A percentile compares a stretch with the other conserved stretches of the same genome.
phyloP scores from a whole-genome alignment of 2,329 filamentous ascomycete genomes.

The Neonectria magnoliae region DNA sequence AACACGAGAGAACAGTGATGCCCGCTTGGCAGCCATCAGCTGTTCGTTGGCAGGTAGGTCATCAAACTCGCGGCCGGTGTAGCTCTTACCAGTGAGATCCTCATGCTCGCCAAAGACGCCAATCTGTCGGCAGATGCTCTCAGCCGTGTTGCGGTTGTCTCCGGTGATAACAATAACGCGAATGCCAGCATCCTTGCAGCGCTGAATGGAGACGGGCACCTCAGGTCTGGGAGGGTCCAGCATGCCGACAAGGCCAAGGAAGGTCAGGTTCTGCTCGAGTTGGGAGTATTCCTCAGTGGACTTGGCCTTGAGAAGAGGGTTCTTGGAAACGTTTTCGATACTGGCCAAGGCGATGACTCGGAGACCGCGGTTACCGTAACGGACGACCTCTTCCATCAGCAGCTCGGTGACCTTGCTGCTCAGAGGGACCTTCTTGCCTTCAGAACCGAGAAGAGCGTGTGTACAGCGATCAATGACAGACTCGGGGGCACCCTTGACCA shows the following conservation, averaged over 20 bases:
- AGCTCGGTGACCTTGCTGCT: constrained; percentile 74
- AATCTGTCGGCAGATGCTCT: constrained; percentile 97
- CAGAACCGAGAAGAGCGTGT: constrained; percentile 78
- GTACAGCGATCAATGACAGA: constrained; percentile 93
- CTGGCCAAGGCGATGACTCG: constrained; percentile 94
- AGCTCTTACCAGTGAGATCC: constrained; percentile 90
- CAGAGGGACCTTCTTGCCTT: constrained; percentile 81
- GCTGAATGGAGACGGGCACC: constrained; percentile 83
- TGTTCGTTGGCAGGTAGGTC: constrained; percentile 81
- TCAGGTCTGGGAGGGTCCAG: constrained; percentile 95
- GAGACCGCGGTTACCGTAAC: constrained; percentile 91
- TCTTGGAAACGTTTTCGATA: constrained; percentile 77
- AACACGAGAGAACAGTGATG: constrained; percentile 94
- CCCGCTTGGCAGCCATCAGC: constrained; percentile 82
- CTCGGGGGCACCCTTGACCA: constrained; percentile 97
- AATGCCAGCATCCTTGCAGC: constrained; percentile 93
- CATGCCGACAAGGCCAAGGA: constrained; percentile 95
- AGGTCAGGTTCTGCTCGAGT: constrained; percentile 92
- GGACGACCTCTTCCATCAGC: constrained; percentile 81
- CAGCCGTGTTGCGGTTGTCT: constrained; percentile 96
- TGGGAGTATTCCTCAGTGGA: constrained; percentile 84
- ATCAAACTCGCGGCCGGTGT: constrained; percentile 94
- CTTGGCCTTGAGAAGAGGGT: constrained; percentile 79
- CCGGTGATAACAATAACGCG: constrained; percentile 98
- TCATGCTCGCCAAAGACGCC: constrained; percentile 88